A percentile compares a stretch with the other conserved stretches of the same genome.
phyloP scores from a whole-genome alignment of 345 rosid species.

The Populus alba region DNA sequence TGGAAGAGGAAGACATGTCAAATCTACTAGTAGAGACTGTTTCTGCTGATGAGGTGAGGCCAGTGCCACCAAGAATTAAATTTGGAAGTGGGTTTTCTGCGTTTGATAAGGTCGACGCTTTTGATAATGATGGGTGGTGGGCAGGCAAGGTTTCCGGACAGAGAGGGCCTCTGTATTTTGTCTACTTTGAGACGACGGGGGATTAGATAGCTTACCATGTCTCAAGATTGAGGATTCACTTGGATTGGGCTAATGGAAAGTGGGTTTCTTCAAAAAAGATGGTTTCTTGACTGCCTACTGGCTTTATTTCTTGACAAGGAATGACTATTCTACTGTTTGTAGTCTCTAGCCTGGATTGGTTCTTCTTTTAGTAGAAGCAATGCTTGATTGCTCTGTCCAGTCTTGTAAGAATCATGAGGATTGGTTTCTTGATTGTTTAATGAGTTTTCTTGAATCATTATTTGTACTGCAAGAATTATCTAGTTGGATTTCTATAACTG shows the following conservation, averaged over 20 bases:
- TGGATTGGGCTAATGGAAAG: slow-evolving; percentile 24
- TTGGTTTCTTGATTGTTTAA: no score
- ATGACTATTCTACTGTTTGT: no score
- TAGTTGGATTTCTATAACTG: no score
- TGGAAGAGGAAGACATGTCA: slow-evolving; percentile 22
- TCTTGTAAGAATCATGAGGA: no score
- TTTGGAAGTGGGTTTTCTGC: neutral
- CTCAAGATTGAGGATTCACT: slow-evolving; percentile 25
- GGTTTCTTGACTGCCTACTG: neutral
- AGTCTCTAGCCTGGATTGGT: no score
- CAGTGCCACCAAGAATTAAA: slow-evolving; percentile 21
- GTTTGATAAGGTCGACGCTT: slow-evolving; percentile 26
- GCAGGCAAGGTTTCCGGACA: slow-evolving; percentile 21
- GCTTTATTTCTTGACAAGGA: no score
- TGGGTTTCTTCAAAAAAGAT: slow-evolving; percentile 18
- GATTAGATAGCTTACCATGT: slow-evolving; percentile 21
- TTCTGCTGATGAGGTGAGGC: slow-evolving; percentile 25
- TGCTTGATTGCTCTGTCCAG: no score
- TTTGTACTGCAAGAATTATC: no score
- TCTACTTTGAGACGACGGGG: slow-evolving; percentile 21
- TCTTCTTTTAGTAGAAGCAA: no score
- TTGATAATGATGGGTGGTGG: slow-evolving; percentile 41
- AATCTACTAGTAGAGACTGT: slow-evolving; percentile 27
- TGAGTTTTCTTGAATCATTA: no score
- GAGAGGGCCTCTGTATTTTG: slow-evolving; percentile 5